Evolutionary conservation across 352 stramenopile species (phyloP).

Genomic region (Phytophthora melonis): DNA sequence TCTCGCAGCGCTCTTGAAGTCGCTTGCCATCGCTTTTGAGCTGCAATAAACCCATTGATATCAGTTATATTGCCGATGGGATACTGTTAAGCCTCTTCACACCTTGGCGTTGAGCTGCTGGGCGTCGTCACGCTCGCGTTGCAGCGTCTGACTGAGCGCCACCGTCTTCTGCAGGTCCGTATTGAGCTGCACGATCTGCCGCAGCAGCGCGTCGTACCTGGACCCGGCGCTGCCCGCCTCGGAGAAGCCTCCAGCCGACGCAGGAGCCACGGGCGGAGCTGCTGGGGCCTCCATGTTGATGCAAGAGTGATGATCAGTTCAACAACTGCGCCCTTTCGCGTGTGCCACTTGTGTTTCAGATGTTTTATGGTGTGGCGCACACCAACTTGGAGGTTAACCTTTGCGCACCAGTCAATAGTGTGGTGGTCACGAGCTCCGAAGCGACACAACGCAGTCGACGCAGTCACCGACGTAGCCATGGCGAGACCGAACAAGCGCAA

Average conservation of each 20-base stretch:
- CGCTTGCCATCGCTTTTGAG: slow-evolving; percentile 72
- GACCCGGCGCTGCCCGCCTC: slow-evolving; percentile 15
- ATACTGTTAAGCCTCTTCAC: neutral
- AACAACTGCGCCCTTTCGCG: slow-evolving; percentile 24
- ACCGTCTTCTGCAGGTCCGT: slow-evolving; percentile 86
- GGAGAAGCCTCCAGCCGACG: slow-evolving; percentile 8
- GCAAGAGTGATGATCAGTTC: slow-evolving; percentile 40
- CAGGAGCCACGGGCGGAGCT: neutral
- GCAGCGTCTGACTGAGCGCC: slow-evolving; percentile 80
- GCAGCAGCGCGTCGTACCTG: slow-evolving; percentile 78
- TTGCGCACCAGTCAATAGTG: slow-evolving; percentile 56
- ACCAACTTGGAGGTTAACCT: slow-evolving; percentile 17
- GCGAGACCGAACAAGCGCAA: slow-evolving; percentile 68
- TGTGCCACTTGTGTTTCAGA: slow-evolving; percentile 17
- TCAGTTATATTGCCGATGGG: neutral
- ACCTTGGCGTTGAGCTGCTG: slow-evolving; percentile 74
- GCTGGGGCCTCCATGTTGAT: slow-evolving; percentile 26
- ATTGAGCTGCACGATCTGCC: slow-evolving; percentile 88
- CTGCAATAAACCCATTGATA: slow-evolving; percentile 26
- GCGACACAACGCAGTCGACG: slow-evolving; percentile 42
- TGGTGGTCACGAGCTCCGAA: slow-evolving; percentile 42
- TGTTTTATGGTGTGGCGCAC: slow-evolving; percentile 28
- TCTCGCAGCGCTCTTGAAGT: slow-evolving; percentile 81
- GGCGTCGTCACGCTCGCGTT: slow-evolving; percentile 77
- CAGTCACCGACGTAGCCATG: slow-evolving; percentile 37